phyloP scores from a whole-genome alignment of 2,329 filamentous ascomycete species.

The Aspergillus niger region DNA sequence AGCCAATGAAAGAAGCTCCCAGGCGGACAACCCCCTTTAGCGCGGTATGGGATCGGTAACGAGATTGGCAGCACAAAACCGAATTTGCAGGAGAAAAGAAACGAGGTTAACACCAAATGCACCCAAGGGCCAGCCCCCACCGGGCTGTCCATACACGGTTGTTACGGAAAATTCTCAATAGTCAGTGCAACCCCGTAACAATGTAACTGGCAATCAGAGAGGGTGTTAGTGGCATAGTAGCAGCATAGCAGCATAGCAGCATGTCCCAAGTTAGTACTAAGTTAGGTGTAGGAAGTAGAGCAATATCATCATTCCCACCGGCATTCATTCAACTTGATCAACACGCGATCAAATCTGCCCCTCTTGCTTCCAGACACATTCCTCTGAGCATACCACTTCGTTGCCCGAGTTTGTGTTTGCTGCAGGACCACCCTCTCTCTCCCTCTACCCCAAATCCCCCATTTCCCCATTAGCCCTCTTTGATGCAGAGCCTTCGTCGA shows the following conservation, averaged over 20 bases:
- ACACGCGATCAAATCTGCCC: slow-evolving; percentile 1
- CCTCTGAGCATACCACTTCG: background rate
- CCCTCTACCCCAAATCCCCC: background rate
- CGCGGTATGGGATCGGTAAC: slow-evolving; percentile 6
- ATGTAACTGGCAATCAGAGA: background rate
- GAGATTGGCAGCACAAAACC: background rate
- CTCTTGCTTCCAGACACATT: slow-evolving; percentile 3
- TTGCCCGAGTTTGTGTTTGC: background rate
- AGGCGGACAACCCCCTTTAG: background rate
- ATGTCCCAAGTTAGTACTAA: too few relatives aligned
- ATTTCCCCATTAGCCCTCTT: background rate
- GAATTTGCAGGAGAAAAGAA: too few relatives aligned
- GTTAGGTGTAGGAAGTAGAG: background rate
- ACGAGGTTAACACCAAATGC: too few relatives aligned
- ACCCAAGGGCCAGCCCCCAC: background rate
- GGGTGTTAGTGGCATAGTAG: too few relatives aligned
- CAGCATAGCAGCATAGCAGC: too few relatives aligned
- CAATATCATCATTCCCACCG: background rate
- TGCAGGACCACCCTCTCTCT: background rate
- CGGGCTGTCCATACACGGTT: background rate
- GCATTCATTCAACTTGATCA: background rate
- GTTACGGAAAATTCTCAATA: background rate
- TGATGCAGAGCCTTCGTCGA: slow-evolving; percentile 3
- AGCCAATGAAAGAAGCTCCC: background rate
- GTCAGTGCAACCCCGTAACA: background rate